Base-by-base conservation (phyloP, 305 asterid genomes). In the Fraxinus xanthoxyloides region DNA sequence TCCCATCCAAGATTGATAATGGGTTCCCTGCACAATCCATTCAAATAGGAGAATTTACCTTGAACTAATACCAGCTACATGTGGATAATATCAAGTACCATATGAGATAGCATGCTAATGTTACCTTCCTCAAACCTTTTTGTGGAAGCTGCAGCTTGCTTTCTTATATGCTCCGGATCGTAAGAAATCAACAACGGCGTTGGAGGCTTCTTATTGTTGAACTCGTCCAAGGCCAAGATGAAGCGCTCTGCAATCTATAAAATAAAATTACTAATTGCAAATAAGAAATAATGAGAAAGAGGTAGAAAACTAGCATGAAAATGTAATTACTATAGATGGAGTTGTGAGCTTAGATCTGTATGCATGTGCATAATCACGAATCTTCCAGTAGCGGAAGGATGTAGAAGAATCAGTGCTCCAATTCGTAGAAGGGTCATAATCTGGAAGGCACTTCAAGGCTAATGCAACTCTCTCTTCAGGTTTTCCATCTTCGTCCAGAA, bases 311-410 rank as follows among this genome's bases (percentile, higher is more conserved):
- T 24, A 31, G 9, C 81, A 80, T 38, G 63, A 75, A 81, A 67
- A 76, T 84, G 80, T 81, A 86, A 97, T 90, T 87, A 93, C 99
- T 21, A 88, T 87, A 59, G 98, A 91, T 28, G 98, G 99, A 80
- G 93, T 91, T 21, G 94, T 89, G 77, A 94, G 91, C 81, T 91
- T 94, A 61, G 95, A 89, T 90, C 95, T 94, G 92, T 96, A 96
- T 84, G 99, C 98, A 86, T 90, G 88, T 84, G 97, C 98, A 91
- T 93, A 94, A 87, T 94, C 99, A 84, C 98, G 92, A 90, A 96
- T 96, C 84, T 90, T 96, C 99, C 99, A 96, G 87, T 96, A 96
- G 84, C 86, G 91, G 88, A 96, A 97, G 82, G 89, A 82, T 80
- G 90, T 85, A 80, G 88, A 80, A 82, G 91, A 80, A 88, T 91